These are phyloP conservation scores for Boletellus emodensis DNA, from an alignment of 768 basidiomycete genomes.

Conservation along the genomic window DNA sequence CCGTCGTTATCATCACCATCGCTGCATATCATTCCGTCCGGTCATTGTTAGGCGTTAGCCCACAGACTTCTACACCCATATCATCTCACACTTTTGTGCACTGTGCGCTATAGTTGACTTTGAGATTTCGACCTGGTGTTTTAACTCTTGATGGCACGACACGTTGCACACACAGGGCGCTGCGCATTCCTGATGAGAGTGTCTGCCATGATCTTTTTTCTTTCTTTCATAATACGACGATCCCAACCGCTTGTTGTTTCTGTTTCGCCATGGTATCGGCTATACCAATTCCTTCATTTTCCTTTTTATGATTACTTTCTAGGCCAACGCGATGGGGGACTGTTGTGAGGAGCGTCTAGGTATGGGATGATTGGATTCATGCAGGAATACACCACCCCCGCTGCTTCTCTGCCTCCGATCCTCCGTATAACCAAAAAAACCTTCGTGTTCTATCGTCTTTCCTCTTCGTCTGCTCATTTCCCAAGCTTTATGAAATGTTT, in stretches of 20 bases:
- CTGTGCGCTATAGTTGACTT: conserved; percentile 17
- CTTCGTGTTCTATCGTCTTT: conserved; percentile 3
- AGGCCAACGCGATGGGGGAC: conserved; percentile 12
- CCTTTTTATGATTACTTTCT: background rate
- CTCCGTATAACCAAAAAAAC: background rate
- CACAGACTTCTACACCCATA: conserved; percentile 25
- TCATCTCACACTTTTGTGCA: conserved; percentile 17
- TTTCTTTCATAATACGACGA: background rate
- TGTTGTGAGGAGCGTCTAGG: conserved; percentile 6
- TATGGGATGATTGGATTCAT: conserved; percentile 8
- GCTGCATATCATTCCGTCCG: conserved; percentile 24
- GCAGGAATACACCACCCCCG: background rate
- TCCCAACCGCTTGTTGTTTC: conserved; percentile 3
- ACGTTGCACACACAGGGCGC: conserved; percentile 25
- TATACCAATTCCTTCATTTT: conserved; percentile 16
- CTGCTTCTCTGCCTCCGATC: background rate
- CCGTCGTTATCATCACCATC: conserved; percentile 20
- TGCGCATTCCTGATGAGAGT: conserved; percentile 30
- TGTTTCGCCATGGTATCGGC: conserved; percentile 12
- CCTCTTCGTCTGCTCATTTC: conserved; percentile 15
- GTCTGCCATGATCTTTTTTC: conserved; percentile 10
- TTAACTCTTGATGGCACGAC: conserved; percentile 14
- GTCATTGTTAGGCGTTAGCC: conserved; percentile 28
- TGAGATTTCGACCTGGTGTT: conserved; percentile 25
- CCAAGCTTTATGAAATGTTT: too few species aligned